Percentiles rank a stretch among this genome's conserved stretches.
phyloP scores from a whole-genome alignment of 306 rosid genomes.

The Quercus alba region DNA sequence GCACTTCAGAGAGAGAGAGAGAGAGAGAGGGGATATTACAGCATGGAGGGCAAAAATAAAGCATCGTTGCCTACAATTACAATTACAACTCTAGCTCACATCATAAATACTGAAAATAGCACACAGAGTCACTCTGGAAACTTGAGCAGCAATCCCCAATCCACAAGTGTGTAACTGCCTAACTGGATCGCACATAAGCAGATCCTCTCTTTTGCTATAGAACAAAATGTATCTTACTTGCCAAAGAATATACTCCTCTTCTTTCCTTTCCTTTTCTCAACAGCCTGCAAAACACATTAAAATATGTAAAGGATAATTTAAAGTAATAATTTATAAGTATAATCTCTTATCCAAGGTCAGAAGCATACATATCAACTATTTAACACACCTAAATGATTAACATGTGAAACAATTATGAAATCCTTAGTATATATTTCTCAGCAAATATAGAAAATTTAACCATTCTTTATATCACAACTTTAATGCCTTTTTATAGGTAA shows the following conservation, averaged over 20 bases:
- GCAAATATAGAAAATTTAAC: not conserved
- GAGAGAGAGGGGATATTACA: not conserved
- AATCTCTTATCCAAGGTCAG: not conserved
- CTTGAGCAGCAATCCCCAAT: constrained; percentile 22
- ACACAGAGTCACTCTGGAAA: constrained; percentile 16
- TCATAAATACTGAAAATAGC: constrained; percentile 18
- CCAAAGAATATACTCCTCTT: constrained; percentile 69
- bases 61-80: constrained; percentile 19
- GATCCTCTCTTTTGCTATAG: constrained; percentile 28
- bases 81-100: constrained; percentile 30
- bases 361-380: not conserved
- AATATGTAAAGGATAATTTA: not conserved
- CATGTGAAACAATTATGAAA: not conserved
- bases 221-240: constrained; percentile 32
- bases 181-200: constrained; percentile 12
- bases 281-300: constrained; percentile 51
- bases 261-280: constrained; percentile 75
- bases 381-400: not conserved
- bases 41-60: constrained; percentile 1
- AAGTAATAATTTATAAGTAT: not conserved
- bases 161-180: constrained; percentile 23
- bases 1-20: not conserved
- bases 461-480: not conserved
- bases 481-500: not conserved
- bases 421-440: not conserved